phyloP scores from a whole-genome alignment of 306 rosid genomes.

The Notholithocarpus densiflorus region DNA sequence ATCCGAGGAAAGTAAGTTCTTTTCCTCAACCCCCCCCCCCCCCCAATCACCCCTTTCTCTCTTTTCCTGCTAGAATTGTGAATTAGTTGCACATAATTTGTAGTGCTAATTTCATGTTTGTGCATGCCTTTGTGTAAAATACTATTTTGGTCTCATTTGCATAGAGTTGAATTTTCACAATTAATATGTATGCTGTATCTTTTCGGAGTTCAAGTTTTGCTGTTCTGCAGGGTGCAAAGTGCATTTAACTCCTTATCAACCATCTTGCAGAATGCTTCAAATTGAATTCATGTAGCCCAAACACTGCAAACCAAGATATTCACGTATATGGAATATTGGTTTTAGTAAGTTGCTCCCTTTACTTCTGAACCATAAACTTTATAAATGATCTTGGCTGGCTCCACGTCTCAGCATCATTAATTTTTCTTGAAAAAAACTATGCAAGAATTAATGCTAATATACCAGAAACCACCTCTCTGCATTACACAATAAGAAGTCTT shows the following conservation, averaged over 20 bases:
- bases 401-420: background rate
- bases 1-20: constrained; percentile 63
- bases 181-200: background rate
- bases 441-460: background rate
- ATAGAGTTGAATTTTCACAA: background rate
- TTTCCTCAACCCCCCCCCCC: background rate
- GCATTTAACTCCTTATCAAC: constrained; percentile 34
- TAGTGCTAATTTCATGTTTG: background rate
- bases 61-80: constrained; percentile 1
- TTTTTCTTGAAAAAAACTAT: background rate
- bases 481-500: background rate
- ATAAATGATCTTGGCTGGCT: background rate
- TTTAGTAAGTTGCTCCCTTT: constrained; percentile 57
- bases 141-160: background rate
- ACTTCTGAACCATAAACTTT: constrained; percentile 24
- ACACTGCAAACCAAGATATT: constrained; percentile 68
- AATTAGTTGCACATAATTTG: background rate
- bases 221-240: background rate
- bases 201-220: background rate
- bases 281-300: constrained; percentile 78
- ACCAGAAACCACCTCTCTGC: background rate
- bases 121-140: background rate
- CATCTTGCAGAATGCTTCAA: constrained; percentile 79
- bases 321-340: constrained; percentile 83
- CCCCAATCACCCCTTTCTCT: too few relatives aligned